These are phyloP conservation scores for Dendrobium nobile DNA, from an alignment of 106 monocot species.

Conservation along the genomic window DNA sequence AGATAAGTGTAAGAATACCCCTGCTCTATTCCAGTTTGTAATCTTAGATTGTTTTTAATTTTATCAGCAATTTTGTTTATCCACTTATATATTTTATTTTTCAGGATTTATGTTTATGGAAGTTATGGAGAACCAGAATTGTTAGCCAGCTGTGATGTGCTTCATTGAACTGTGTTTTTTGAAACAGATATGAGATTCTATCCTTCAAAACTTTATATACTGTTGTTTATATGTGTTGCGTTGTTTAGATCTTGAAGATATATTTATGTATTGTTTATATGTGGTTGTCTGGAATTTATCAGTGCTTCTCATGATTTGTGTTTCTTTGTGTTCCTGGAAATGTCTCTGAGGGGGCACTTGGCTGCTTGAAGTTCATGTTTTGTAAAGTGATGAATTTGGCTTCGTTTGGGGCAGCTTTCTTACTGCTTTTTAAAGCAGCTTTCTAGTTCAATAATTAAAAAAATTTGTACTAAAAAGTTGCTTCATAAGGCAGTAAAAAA, in stretches of 20 bases:
- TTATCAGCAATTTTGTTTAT: background rate
- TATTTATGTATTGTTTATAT: slow-evolving; percentile 1
- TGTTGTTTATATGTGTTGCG: slow-evolving; percentile 3
- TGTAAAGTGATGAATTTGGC: background rate
- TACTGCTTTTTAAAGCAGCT: too few species aligned
- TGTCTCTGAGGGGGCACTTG: background rate
- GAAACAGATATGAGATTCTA: background rate
- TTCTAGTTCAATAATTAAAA: too few species aligned
- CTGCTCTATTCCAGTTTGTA: background rate
- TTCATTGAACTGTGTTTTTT: background rate
- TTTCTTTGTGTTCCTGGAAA: background rate
- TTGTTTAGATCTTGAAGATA: background rate
- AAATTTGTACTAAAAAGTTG: too few species aligned
- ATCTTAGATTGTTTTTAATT: background rate
- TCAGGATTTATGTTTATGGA: slow-evolving; percentile 6
- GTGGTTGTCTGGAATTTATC: background rate
- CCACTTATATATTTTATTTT: slow-evolving; percentile 4
- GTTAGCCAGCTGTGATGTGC: background rate
- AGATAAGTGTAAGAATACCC: background rate
- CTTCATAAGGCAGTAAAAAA: too few species aligned
- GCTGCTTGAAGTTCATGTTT: background rate
- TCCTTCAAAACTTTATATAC: background rate
- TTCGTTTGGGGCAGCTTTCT: too few species aligned
- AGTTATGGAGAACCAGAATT: slow-evolving; percentile 3
- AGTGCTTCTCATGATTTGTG: slow-evolving; percentile 4